phyloP scores from a whole-genome alignment of 2,329 filamentous ascomycete genomes.

The Alternaria sp. region DNA sequence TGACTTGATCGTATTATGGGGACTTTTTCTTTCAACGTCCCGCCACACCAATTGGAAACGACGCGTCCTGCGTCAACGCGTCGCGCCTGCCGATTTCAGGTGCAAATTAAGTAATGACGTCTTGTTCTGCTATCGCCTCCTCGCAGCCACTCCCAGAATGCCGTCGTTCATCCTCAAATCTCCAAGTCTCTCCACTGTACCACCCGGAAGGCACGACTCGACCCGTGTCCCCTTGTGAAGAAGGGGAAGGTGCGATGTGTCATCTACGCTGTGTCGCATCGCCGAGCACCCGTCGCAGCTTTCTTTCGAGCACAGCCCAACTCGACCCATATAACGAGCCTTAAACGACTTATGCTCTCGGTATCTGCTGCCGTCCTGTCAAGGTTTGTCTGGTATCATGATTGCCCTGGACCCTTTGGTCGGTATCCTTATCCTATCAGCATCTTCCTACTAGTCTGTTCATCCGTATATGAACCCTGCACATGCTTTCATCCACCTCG shows the following conservation, averaged over 20 bases:
- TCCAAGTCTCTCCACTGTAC: not conserved
- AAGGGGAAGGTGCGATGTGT: slow-evolving; percentile 4
- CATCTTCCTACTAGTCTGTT: not conserved
- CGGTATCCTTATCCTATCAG: not conserved
- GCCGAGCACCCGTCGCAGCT: not conserved
- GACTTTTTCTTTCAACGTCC: slow-evolving; percentile 8
- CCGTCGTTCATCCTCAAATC: not conserved
- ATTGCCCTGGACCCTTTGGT: not conserved
- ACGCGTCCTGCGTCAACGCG: slow-evolving; percentile 14
- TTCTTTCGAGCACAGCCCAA: not conserved
- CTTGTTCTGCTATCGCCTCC: not conserved
- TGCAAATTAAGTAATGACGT: not conserved
- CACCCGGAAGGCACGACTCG: slow-evolving; percentile 3
- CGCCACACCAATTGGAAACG: slow-evolving; percentile 4
- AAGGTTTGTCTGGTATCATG: not conserved
- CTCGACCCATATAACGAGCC: not conserved
- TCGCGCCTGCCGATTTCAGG: slow-evolving; percentile 6
- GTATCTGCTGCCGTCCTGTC: not conserved
- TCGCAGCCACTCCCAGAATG: not conserved
- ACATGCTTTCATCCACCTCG: not conserved
- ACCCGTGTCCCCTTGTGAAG: not conserved
- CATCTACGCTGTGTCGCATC: not conserved
- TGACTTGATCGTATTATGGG: slow-evolving; percentile 12
- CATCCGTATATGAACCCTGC: not conserved
- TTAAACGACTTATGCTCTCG: not conserved